Evolutionary conservation across 495 filamentous ascomycete genomes (phyloP), one percentile per base, ranked within the genome.

Genomic region (Wilcoxina mikolae): DNA sequence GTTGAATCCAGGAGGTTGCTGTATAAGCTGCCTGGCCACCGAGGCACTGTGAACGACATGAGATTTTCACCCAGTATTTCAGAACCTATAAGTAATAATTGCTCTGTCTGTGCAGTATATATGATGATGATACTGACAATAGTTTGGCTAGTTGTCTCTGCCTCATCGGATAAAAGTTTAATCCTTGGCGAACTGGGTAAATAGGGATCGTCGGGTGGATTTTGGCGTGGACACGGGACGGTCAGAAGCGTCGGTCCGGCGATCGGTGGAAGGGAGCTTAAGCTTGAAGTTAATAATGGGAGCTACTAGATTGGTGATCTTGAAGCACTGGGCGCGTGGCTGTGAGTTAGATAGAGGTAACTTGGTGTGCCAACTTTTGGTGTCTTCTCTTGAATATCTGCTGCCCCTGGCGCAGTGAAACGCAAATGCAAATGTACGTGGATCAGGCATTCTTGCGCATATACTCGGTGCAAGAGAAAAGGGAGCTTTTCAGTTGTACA

Each of bases 11-110:
- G 81, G 33, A 96, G 91, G 70, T 69, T 99, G 56, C 66, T 94
- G 43, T 93, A 95, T 71, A 95, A 95, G 67, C 72, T 99, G 47
- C 91, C 91, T 0, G 91, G 91, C 0, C 91, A 99, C 64, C 90
- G 88, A 68, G 91, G 93, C 11, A 84, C 87, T 1, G 93, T 98
- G 41, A 98, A 96, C 64, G 89, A 90, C 67, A 89, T 90, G 51
- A 80, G 87, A 59, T 90, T 99, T 65, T 83, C 84, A 29, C 87
- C 91, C 1, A 72, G 72, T 41, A 79, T 79, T 39, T 68, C 68
- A 44, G 89, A 94, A 58, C 86, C 89, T 41, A 82, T 96, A 46
- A 80, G 90, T 95, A 75, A 80, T 90, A 83, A 9, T 25, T 15
- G 11, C 12, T 49, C 29, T 27, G n/a, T 27, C 2, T 12, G 20